Evolutionary conservation across 1,139 yeast genomes (phyloP).

Genomic region (Magnusiomyces starmeri): DNA sequence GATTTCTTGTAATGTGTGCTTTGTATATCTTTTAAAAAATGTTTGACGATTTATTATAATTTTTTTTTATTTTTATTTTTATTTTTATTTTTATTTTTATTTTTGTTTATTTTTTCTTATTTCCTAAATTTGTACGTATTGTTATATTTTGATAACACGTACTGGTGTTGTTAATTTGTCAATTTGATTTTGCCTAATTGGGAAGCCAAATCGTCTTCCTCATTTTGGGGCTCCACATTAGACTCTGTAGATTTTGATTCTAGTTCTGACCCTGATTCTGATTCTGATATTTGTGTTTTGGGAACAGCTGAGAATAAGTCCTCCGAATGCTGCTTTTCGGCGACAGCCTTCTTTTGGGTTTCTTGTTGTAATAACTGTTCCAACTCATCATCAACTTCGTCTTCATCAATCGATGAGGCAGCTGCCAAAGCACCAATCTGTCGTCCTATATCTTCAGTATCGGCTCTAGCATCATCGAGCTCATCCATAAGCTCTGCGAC

Average conservation of each 20-base stretch:
- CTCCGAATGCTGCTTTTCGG: no score
- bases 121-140: no score
- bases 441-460: slow-evolving; percentile 30
- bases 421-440: slow-evolving; percentile 27
- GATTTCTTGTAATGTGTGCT: background rate
- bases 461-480: slow-evolving; percentile 30
- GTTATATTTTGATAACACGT: no score
- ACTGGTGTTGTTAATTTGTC: no score
- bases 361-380: slow-evolving; percentile 18
- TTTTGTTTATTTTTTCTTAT: no score
- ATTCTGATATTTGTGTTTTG: no score
- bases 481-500: slow-evolving; percentile 34
- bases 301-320: no score
- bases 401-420: slow-evolving; percentile 23
- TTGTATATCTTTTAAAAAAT: background rate
- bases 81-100: background rate
- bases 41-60: background rate
- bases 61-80: slow-evolving; percentile 2
- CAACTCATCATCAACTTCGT: slow-evolving; percentile 30
- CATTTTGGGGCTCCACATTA: no score
- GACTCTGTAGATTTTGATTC: no score
- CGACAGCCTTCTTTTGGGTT: no score
- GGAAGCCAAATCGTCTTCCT: slow-evolving; percentile 5
- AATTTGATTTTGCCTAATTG: slow-evolving; percentile 7
- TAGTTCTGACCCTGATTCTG: no score